These are phyloP conservation scores for Fallopia convolvulus DNA, from an alignment of 148 eudicot genomes.

Conservation along the genomic window DNA sequence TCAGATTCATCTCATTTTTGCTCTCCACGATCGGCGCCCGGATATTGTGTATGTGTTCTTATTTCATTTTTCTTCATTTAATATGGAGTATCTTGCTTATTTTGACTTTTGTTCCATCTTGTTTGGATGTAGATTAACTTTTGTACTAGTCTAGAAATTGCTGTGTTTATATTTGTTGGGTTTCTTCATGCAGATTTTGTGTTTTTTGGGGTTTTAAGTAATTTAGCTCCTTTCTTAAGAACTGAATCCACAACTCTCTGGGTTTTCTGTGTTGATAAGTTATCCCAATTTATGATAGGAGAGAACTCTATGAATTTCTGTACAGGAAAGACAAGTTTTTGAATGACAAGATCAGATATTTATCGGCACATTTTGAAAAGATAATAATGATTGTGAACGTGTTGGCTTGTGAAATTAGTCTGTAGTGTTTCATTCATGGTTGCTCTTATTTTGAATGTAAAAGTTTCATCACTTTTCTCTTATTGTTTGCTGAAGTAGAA, in stretches of 20 bases:
- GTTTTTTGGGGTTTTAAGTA: neutral
- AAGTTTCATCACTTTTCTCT: no score
- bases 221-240: neutral
- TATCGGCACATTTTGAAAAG: neutral
- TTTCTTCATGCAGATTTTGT: neutral
- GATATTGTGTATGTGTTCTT: neutral
- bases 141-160: neutral
- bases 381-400: neutral
- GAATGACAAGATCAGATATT: neutral
- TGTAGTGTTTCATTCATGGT: neutral
- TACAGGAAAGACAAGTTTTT: neutral
- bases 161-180: neutral
- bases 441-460: neutral
- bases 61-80: neutral
- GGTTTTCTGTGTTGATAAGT: neutral
- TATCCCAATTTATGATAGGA: neutral
- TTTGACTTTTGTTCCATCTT: neutral
- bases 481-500: no score
- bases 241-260: neutral
- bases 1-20: slow-evolving; percentile 7
- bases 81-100: neutral
- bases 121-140: neutral
- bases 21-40: slow-evolving; percentile 11
- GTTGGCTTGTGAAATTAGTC: slow-evolving; percentile 7
- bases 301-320: neutral